A percentile compares a stretch with the other conserved stretches of the same genome.
These are phyloP conservation scores for Pyrenophora teres DNA, from an alignment of 2,329 filamentous ascomycete species.

Conservation along the genomic window DNA sequence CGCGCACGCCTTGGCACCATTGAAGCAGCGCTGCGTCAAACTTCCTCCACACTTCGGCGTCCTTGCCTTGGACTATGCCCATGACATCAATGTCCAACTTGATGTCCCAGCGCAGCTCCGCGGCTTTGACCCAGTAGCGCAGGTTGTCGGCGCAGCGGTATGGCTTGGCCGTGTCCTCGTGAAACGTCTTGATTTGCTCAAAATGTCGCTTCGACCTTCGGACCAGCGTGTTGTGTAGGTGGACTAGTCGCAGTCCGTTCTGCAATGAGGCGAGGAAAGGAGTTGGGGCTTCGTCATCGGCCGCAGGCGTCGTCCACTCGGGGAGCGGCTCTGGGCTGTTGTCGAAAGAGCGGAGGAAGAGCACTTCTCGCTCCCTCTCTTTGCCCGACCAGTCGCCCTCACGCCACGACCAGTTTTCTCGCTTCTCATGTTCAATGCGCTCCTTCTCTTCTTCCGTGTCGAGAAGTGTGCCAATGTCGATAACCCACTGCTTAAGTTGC, in stretches of 20 bases:
- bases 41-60: conserved; percentile 71
- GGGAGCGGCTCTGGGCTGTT: conserved; percentile 64
- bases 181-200: conserved; percentile 84
- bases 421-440: conserved; percentile 70
- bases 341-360: conserved; percentile 80
- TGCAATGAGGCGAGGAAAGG: conserved; percentile 74
- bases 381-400: conserved; percentile 72
- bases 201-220: conserved; percentile 84
- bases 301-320: conserved; percentile 64
- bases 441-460: conserved; percentile 78
- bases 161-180: conserved; percentile 91
- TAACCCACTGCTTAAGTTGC: conserved; percentile 79
- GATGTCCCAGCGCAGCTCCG: conserved; percentile 91
- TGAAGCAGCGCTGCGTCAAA: conserved; percentile 82
- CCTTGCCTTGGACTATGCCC: conserved; percentile 78
- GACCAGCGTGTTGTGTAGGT: conserved; percentile 87
- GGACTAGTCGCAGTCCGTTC: conserved; percentile 79
- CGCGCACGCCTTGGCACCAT: conserved; percentile 82
- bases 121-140: conserved; percentile 94
- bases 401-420: conserved; percentile 80
- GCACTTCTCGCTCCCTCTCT: conserved; percentile 77
- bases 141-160: conserved; percentile 94
- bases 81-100: conserved; percentile 82
- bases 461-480: conserved; percentile 76
- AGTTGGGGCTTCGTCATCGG: conserved; percentile 65